phyloP scores from a whole-genome alignment of 1,139 yeast genomes.

The Geotrichum siamense region DNA sequence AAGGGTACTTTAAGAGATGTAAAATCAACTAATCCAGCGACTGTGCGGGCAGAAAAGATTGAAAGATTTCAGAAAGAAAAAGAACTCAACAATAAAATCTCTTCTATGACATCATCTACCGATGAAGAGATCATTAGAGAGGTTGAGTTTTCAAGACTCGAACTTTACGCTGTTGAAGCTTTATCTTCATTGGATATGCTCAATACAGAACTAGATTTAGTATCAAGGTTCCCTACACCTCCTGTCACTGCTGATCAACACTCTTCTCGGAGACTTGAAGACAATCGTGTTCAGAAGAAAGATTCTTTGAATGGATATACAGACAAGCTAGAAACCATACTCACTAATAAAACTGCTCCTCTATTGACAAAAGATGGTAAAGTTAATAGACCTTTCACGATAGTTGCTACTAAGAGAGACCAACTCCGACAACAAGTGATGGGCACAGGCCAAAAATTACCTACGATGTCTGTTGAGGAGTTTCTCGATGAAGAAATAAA shows the following conservation, averaged over 20 bases:
- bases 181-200: slow-evolving; percentile 49
- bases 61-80: slow-evolving; percentile 57
- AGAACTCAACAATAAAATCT: slow-evolving; percentile 37
- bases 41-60: slow-evolving; percentile 64
- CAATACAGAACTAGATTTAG: slow-evolving; percentile 51
- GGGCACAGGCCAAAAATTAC: slow-evolving; percentile 89
- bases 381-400: slow-evolving; percentile 76
- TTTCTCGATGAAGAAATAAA: slow-evolving; percentile 77
- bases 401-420: slow-evolving; percentile 50
- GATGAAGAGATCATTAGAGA: slow-evolving; percentile 46
- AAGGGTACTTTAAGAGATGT: slow-evolving; percentile 23
- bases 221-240: slow-evolving; percentile 29
- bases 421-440: slow-evolving; percentile 58
- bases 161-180: slow-evolving; percentile 46
- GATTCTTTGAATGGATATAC: slow-evolving; percentile 7
- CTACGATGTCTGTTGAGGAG: slow-evolving; percentile 94
- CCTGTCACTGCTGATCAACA: slow-evolving; percentile 2
- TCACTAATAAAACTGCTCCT: slow-evolving; percentile 13
- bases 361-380: slow-evolving; percentile 52
- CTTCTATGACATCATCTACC: slow-evolving; percentile 27
- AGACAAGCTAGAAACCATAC: slow-evolving; percentile 13
- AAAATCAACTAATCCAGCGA: slow-evolving; percentile 42
- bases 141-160: slow-evolving; percentile 49
- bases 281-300: background rate
- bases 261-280: slow-evolving; percentile 5